A percentile compares a stretch with the other conserved stretches of the same genome.
Conservation (phyloP, 148 eudicot genomes). For the Cornus kousa region DNA sequence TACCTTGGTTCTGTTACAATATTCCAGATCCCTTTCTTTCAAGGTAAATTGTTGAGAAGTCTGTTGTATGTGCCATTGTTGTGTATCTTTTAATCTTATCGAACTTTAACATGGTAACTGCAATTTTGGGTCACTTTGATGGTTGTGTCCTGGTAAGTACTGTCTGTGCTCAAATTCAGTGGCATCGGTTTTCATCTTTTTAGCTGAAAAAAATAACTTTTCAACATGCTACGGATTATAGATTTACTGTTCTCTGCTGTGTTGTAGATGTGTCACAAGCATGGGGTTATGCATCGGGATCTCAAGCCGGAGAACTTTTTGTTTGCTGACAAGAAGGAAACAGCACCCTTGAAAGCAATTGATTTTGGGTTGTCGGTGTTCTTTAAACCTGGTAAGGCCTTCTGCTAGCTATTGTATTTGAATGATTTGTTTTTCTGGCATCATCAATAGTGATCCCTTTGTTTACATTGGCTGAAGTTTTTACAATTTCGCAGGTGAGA, state of each 20-base stretch:
- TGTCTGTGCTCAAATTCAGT: background rate
- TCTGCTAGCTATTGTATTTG: background rate
- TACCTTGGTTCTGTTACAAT: background rate
- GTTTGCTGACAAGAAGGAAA: conserved; percentile 53
- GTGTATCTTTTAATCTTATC: background rate
- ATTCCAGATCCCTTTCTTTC: background rate
- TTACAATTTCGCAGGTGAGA: conserved; percentile 31
- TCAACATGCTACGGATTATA: background rate
- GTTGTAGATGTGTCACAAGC: conserved; percentile 53
- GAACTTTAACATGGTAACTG: background rate
- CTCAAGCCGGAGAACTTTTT: conserved; percentile 66
- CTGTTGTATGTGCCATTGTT: background rate
- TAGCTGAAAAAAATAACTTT: background rate
- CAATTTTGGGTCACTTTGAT: background rate
- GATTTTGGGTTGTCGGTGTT: conserved; percentile 63
- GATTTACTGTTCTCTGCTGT: background rate
- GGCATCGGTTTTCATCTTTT: background rate
- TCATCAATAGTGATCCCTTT: background rate
- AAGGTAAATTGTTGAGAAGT: background rate
- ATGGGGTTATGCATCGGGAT: conserved; percentile 69
- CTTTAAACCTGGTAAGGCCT: conserved; percentile 48
- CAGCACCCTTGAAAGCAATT: conserved; percentile 51
- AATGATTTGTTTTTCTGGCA: background rate
- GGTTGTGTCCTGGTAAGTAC: background rate
- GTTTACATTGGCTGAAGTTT: background rate